These are phyloP conservation scores for Schizonepeta tenuifolia DNA, from an alignment of 257 asterid species.

Conservation along the genomic window DNA sequence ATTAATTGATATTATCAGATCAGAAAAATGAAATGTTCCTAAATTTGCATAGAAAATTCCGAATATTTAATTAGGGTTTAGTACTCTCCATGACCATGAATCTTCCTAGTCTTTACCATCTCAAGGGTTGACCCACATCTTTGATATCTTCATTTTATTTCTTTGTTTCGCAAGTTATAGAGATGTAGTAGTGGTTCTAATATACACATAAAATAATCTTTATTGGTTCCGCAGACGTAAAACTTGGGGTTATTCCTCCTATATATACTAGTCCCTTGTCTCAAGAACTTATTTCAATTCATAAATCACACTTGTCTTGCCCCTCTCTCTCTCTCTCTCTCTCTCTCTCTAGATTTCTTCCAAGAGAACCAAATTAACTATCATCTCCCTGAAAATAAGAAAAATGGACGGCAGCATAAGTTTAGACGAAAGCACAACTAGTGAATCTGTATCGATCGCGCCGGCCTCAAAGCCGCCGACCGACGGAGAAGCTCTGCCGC, in stretches of 20 bases:
- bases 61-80: neutral
- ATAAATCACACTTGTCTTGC: slow-evolving; percentile 19
- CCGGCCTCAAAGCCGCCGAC: slow-evolving; percentile 44
- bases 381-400: neutral
- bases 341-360: neutral
- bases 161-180: slow-evolving; percentile 4
- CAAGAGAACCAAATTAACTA: neutral
- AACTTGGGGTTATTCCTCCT: slow-evolving; percentile 35
- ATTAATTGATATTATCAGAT: neutral
- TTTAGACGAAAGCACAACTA: slow-evolving; percentile 62
- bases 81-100: slow-evolving; percentile 54
- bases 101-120: slow-evolving; percentile 68
- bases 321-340: neutral
- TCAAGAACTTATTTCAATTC: slow-evolving; percentile 39
- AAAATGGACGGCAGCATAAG: slow-evolving; percentile 59
- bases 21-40: too few species aligned
- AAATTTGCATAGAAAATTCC: neutral
- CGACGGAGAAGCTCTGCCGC: slow-evolving; percentile 50
- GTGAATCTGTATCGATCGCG: slow-evolving; percentile 48
- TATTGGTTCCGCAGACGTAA: slow-evolving; percentile 4
- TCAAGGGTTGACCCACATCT: slow-evolving; percentile 68
- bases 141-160: slow-evolving; percentile 23
- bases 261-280: slow-evolving; percentile 23
- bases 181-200: neutral
- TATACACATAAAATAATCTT: neutral